Evolutionary conservation across 352 stramenopile genomes (phyloP), one percentile per base, ranked within the genome.

Genomic region (Phytophthora sansomeana): DNA sequence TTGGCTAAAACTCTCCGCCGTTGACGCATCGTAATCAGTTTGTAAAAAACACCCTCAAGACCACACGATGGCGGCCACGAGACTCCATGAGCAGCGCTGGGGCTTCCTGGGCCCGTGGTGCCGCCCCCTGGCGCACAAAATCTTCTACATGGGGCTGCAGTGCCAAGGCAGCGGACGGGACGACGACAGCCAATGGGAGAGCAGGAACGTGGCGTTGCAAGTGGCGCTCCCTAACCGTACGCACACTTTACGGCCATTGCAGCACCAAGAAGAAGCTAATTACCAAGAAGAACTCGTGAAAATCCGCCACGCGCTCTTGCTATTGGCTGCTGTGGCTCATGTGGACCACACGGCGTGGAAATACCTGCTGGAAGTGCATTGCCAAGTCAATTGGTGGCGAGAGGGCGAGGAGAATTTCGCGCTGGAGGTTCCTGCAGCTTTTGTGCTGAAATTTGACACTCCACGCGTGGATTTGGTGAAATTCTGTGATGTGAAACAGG

Each of bases 321-420:
- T 46, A 6, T 26, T 46, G 8, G 39, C 39, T 7, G 39, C 39
- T 6, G 39, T 46, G 39, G 39, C 56, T 1, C 42, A 19, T 29
- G 54, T 73, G 30, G 70, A 77, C 53, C 53, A 68, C 42, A 44
- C 14, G 2, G 55, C 44, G 17, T 82, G 63, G 63, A 74, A 67
- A 44, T 56, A 47, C 29, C 43, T 82, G 30, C 53, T 82, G 11
- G 24, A 63, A 6, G 49, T 59, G 19, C 50, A 64, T 30, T 77
- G 69, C 38, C 50, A 71, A 17, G 39, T 78, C 10, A 60, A 60
- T 14, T 67, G 69, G 13, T 68, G 62, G 52, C 48, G 67, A 24
- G 46, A 70, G 6, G 62, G 65, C 1, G 59, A 67, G n/a, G 54
- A 67, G 33, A 57, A 67, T 49, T 63, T 69, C 7, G 53, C 63